A percentile compares a stretch with the other conserved stretches of the same genome.
Conservation (phyloP, 768 basidiomycete species). For the Glaciozyma antarctica region DNA sequence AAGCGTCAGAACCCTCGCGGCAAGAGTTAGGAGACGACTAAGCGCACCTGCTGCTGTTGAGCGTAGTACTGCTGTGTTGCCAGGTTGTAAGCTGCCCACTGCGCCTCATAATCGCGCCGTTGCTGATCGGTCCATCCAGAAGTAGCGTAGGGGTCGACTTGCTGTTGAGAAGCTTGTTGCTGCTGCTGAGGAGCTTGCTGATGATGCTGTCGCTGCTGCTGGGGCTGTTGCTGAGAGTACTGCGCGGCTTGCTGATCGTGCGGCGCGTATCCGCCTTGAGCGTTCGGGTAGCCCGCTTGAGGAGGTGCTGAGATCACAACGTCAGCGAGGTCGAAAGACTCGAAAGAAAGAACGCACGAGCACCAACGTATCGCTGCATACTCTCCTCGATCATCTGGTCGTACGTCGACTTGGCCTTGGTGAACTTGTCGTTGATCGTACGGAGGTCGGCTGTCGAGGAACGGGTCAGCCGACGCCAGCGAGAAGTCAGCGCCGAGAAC, state of each 20-base stretch:
- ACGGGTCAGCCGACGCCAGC: neutral
- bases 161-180: slow-evolving; percentile 28
- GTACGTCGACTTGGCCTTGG: slow-evolving; percentile 77
- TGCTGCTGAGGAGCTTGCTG: slow-evolving; percentile 18
- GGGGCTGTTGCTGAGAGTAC: slow-evolving; percentile 34
- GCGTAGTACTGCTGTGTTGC: slow-evolving; percentile 19
- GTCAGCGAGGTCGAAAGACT: neutral
- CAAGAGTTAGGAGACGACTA: no score
- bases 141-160: slow-evolving; percentile 30
- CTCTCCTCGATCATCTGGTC: slow-evolving; percentile 91
- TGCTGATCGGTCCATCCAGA: slow-evolving; percentile 11
- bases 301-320: neutral
- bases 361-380: slow-evolving; percentile 53
- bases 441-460: slow-evolving; percentile 66
- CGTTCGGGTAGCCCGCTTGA: slow-evolving; percentile 42
- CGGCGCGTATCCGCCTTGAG: slow-evolving; percentile 22
- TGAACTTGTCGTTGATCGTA: slow-evolving; percentile 88
- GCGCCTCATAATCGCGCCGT: slow-evolving; percentile 15
- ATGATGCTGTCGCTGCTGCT: slow-evolving; percentile 33
- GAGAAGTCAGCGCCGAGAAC: neutral
- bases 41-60: slow-evolving; percentile 17
- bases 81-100: slow-evolving; percentile 19
- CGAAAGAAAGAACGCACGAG: slow-evolving; percentile 43
- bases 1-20: neutral
- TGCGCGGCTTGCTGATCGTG: slow-evolving; percentile 38